Evolutionary conservation across 768 basidiomycete genomes (phyloP), one percentile per base, ranked within the genome.

Genomic region (Termitomyces sp.): DNA sequence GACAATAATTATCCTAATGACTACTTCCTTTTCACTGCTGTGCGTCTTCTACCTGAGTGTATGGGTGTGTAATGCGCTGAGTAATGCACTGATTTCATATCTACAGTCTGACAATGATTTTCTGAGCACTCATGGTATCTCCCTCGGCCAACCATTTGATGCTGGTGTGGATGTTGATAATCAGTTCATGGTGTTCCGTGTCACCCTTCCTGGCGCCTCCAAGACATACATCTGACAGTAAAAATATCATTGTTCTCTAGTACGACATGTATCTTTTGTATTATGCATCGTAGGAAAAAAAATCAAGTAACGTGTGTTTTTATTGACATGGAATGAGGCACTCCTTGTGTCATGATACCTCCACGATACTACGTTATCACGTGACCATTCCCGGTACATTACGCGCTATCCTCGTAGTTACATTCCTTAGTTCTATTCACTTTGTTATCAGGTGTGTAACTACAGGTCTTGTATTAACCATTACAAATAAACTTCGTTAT

Each of bases 41-140:
- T 62, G 35, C n/a, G 61, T 53, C 3, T 19, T 43, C 15, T 15
- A n/a, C 15, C 11, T 30, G n/a, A 11, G 11, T 35, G 37, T 17
- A 15, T n/a, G 23, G 33, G 37, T 40, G 40, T 31, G 15, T 47
- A 31, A 31, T 37, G 28, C 7, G 23, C 14, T 7, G 59, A 53
- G 15, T 47, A 31, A 31, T 37, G 28, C 7, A 21, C 14, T 7
- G 59, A 53, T 47, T 52, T 35, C 14, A 4, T 1, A 26, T 44
- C 19, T 48, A 10, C 48, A 82, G 77, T 70, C 80, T 26, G 85
- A 86, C 68, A 85, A 86, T 63, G 84, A 85, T 68, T 85, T 84
- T 65, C 66, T 82, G 41, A 81, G 74, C 40, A 77, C 73, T 0
- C 65, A 83, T 26, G 84, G 84, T 0, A 64, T 78, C 26, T 72